phyloP scores from a whole-genome alignment of 2,329 filamentous ascomycete species.

The Epichloe scottii region DNA sequence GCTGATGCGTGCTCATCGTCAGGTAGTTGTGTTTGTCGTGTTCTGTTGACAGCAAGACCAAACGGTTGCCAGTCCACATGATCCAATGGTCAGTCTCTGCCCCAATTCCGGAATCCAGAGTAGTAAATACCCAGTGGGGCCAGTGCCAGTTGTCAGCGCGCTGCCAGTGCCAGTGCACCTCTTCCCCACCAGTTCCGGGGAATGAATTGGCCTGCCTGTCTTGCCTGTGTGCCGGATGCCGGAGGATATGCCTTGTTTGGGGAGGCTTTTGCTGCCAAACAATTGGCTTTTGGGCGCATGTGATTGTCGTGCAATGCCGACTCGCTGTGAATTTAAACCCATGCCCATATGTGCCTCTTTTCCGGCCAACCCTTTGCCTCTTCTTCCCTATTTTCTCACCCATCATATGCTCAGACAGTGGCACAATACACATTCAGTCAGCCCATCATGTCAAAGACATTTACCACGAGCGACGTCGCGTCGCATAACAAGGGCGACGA shows the following conservation, averaged over 20 bases:
- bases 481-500: constrained; percentile 80
- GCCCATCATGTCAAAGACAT: constrained; percentile 69
- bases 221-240: neutral
- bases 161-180: neutral
- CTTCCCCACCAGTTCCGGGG: neutral
- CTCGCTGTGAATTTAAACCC: constrained; percentile 1
- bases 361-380: neutral
- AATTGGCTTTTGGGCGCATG: neutral
- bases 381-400: neutral
- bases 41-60: neutral
- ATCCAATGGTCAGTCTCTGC: neutral
- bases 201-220: neutral
- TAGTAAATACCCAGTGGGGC: neutral
- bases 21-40: neutral
- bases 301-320: constrained; percentile 2
- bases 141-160: too few species aligned
- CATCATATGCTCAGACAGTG: neutral
- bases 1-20: too few species aligned
- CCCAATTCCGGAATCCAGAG: neutral
- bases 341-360: neutral
- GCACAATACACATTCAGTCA: neutral
- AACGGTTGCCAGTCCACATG: neutral
- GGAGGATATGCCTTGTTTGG: neutral
- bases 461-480: constrained; percentile 73
- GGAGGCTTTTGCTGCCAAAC: neutral